Percentiles rank a stretch among this genome's conserved stretches.
Evolutionary conservation across 23 red algal species (phyloP).

Genomic region (Chondrus crispus): DNA sequence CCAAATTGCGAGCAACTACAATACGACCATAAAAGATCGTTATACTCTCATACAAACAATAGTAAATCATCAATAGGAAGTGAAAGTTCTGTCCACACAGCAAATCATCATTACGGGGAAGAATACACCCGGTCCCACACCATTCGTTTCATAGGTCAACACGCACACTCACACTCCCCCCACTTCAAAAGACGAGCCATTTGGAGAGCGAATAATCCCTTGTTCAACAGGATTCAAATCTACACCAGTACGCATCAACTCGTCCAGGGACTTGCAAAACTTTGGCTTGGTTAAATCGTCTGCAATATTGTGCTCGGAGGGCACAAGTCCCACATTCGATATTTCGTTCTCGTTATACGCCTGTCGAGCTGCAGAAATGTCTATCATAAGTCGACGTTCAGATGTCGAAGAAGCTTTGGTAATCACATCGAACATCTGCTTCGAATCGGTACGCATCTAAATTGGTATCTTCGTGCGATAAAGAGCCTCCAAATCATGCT

Average conservation of each 20-base stretch:
- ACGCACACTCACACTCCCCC: no score
- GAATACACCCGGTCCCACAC: no score
- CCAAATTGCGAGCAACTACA: no score
- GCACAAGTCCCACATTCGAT: background rate
- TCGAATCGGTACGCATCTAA: background rate
- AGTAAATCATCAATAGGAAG: no score
- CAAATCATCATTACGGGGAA: no score
- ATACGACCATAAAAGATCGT: no score
- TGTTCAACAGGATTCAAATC: background rate
- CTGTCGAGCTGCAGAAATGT: background rate
- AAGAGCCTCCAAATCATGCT: background rate
- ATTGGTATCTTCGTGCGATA: background rate
- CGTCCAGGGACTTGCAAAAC: background rate
- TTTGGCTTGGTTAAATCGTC: conserved; percentile 9
- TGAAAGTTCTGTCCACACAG: no score
- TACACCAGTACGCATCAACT: background rate
- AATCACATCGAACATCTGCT: conserved; percentile 19
- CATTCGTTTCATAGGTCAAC: no score
- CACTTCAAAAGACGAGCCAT: no score
- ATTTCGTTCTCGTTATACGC: background rate
- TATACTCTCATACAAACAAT: no score
- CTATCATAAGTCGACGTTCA: conserved; percentile 22
- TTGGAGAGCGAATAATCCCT: background rate
- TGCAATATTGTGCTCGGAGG: background rate
- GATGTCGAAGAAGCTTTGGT: background rate